These are phyloP conservation scores for Globisporangium camurandrum DNA, from an alignment of 352 stramenopile species.

Conservation along the genomic window DNA sequence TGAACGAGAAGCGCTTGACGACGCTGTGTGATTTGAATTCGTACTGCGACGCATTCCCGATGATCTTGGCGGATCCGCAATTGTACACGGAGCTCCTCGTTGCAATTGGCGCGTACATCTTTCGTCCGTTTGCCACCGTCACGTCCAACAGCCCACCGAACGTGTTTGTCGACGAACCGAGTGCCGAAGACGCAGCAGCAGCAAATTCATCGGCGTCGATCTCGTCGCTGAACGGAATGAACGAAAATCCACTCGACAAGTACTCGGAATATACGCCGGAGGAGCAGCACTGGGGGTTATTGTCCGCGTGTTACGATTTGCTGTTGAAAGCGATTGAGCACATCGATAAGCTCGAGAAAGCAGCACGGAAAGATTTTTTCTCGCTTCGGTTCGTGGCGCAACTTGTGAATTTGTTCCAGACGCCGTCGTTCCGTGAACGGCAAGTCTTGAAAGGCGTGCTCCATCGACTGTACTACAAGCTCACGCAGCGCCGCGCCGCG, in stretches of 20 bases:
- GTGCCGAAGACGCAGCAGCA: slow-evolving; percentile 43
- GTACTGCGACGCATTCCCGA: slow-evolving; percentile 78
- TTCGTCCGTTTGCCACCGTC: slow-evolving; percentile 58
- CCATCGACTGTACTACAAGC: slow-evolving; percentile 87
- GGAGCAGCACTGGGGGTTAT: slow-evolving; percentile 74
- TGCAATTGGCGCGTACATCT: slow-evolving; percentile 76
- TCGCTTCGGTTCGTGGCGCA: slow-evolving; percentile 71
- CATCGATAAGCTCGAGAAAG: slow-evolving; percentile 86
- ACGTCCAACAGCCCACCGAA: slow-evolving; percentile 50
- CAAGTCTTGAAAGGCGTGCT: slow-evolving; percentile 83
- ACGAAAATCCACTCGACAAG: slow-evolving; percentile 72
- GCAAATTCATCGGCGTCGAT: no score
- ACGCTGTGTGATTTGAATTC: slow-evolving; percentile 81
- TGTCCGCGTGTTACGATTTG: slow-evolving; percentile 77
- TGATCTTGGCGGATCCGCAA: slow-evolving; percentile 74
- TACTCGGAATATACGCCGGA: slow-evolving; percentile 81
- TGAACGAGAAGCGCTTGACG: slow-evolving; percentile 78
- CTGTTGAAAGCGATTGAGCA: slow-evolving; percentile 82
- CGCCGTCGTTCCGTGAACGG: slow-evolving; percentile 80
- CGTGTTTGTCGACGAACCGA: slow-evolving; percentile 81
- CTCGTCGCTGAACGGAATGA: slow-evolving; percentile 19
- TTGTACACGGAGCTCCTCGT: slow-evolving; percentile 78
- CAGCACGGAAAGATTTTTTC: slow-evolving; percentile 83
- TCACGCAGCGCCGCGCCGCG: slow-evolving; percentile 79
- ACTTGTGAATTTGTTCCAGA: slow-evolving; percentile 82